Evolutionary conservation across 495 filamentous ascomycete species (phyloP).

Genomic region (Endocarpon pusillum): DNA sequence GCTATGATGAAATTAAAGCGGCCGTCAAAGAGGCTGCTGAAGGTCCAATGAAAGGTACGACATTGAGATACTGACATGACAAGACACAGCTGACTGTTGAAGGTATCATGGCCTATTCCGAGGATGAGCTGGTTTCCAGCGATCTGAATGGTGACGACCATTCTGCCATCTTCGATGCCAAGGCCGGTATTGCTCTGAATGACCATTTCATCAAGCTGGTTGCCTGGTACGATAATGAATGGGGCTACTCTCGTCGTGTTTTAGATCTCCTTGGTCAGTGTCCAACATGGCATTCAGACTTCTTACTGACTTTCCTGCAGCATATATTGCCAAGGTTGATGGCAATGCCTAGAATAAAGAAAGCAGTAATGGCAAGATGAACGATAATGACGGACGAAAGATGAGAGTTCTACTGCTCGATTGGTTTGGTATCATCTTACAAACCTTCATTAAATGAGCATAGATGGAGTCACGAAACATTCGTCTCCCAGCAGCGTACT

Average conservation of each 20-base stretch:
- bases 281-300: background rate
- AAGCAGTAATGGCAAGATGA: constrained; percentile 7
- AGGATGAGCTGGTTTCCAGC: constrained; percentile 89
- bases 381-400: background rate
- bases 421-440: too few species aligned
- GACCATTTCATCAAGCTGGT: constrained; percentile 97
- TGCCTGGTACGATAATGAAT: constrained; percentile 95
- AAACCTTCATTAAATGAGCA: too few species aligned
- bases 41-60: constrained; percentile 68
- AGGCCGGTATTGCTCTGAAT: constrained; percentile 97
- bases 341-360: constrained; percentile 22
- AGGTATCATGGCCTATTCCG: constrained; percentile 87
- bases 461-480: too few species aligned
- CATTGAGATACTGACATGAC: background rate
- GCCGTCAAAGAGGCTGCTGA: constrained; percentile 78
- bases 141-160: constrained; percentile 80
- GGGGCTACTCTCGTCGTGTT: constrained; percentile 97
- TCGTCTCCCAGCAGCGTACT: too few species aligned
- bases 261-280: constrained; percentile 66
- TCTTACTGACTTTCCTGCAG: constrained; percentile 15
- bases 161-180: constrained; percentile 98
- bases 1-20: constrained; percentile 88
- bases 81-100: constrained; percentile 16
- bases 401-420: too few species aligned
- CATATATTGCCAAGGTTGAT: constrained; percentile 85